These are phyloP conservation scores for Aspergillus costaricaensis DNA, from an alignment of 2,329 filamentous ascomycete genomes.

Conservation along the genomic window DNA sequence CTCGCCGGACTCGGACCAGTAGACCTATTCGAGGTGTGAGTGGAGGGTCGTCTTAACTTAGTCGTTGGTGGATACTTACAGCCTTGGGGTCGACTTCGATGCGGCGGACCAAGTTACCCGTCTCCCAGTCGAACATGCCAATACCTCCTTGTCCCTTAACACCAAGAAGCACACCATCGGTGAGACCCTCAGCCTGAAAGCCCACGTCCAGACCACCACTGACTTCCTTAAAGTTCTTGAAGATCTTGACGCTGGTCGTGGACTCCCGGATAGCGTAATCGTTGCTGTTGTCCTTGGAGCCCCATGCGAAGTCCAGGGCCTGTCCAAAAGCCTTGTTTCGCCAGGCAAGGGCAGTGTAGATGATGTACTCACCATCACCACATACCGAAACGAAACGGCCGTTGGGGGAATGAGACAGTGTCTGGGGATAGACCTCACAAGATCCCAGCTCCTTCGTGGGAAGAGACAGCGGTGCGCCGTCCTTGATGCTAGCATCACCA, in stretches of 20 bases:
- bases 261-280: conserved; percentile 98
- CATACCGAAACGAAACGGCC: conserved; percentile 87
- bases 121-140: conserved; percentile 95
- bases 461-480: conserved; percentile 81
- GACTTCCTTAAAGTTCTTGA: conserved; percentile 97
- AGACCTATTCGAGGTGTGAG: conserved; percentile 61
- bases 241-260: conserved; percentile 89
- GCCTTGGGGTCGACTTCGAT: conserved; percentile 76
- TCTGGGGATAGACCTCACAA: conserved; percentile 96
- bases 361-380: conserved; percentile 97
- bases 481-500: conserved; percentile 79
- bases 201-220: conserved; percentile 85
- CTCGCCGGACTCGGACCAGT: conserved; percentile 97
- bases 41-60: not conserved
- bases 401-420: conserved; percentile 92
- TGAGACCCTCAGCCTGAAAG: conserved; percentile 90
- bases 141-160: conserved; percentile 94
- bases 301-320: conserved; percentile 95
- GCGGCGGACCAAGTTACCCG: conserved; percentile 81
- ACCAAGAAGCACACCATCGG: conserved; percentile 85
- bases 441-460: conserved; percentile 93
- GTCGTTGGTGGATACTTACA: conserved; percentile 41
- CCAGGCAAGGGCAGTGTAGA: conserved; percentile 95
- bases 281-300: conserved; percentile 94
- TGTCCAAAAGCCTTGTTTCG: conserved; percentile 97